Conservation (phyloP, 2,329 filamentous ascomycete genomes). For the Trichoderma harzianum region DNA sequence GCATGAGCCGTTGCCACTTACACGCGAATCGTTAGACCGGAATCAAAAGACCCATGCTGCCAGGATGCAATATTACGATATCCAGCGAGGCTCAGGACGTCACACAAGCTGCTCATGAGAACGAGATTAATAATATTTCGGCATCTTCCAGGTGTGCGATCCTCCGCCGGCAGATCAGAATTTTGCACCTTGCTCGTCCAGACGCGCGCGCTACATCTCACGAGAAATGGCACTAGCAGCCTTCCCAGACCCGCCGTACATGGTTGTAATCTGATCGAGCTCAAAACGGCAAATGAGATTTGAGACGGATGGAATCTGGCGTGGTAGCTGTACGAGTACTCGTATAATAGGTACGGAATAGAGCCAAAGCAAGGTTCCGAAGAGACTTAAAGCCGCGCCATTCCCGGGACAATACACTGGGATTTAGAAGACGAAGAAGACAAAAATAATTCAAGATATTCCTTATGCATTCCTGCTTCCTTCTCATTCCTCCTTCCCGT, state of each 20-base stretch:
- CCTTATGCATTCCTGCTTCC: not conserved
- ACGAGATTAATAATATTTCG: not conserved
- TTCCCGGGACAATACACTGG: not conserved
- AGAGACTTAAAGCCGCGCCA: not conserved
- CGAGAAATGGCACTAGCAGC: not conserved
- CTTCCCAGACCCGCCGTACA: not conserved
- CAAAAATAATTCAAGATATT: not conserved
- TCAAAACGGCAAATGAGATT: not conserved
- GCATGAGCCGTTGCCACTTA: not conserved
- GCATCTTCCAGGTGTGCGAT: not conserved
- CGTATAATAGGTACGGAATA: not conserved
- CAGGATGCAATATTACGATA: not conserved
- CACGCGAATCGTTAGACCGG: not conserved
- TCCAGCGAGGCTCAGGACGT: not conserved
- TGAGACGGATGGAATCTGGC: not conserved
- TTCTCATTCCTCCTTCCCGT: not conserved
- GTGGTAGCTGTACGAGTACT: not conserved
- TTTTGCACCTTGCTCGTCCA: not conserved
- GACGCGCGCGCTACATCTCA: constrained; percentile 12
- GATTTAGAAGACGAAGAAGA: not conserved
- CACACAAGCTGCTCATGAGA: not conserved
- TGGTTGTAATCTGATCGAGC: not conserved
- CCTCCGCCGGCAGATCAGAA: not conserved
- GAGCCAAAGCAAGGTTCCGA: not conserved
- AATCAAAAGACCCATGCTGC: not conserved